A percentile compares a stretch with the other conserved stretches of the same genome.
Evolutionary conservation across 306 rosid species (phyloP).

Genomic region (Carpinus viminea): DNA sequence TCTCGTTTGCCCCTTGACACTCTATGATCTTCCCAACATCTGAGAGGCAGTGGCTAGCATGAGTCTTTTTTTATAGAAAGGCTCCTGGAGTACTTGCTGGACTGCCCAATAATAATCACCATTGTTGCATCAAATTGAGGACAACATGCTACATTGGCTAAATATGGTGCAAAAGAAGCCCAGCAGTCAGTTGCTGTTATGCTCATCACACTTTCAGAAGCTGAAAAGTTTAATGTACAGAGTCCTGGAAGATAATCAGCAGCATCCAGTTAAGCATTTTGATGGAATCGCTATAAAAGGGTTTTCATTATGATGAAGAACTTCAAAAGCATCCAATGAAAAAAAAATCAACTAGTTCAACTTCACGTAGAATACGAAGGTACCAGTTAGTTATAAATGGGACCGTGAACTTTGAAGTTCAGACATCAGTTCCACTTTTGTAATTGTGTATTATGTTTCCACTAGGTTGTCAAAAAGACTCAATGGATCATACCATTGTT

Average conservation of each 20-base stretch:
- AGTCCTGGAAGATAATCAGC: slow-evolving; percentile 47
- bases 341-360: background rate
- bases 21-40: slow-evolving; percentile 53
- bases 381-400: background rate
- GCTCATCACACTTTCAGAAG: slow-evolving; percentile 38
- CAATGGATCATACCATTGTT: background rate
- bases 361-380: background rate
- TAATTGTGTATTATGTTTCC: background rate
- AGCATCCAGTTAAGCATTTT: background rate
- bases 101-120: slow-evolving; percentile 54
- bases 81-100: slow-evolving; percentile 57
- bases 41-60: slow-evolving; percentile 61
- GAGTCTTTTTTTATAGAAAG: slow-evolving; percentile 53
- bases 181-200: slow-evolving; percentile 61
- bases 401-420: background rate
- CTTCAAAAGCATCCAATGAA: background rate
- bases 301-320: background rate
- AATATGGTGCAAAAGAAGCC: slow-evolving; percentile 67
- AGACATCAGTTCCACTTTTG: background rate
- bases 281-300: background rate
- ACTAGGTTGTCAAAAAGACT: background rate
- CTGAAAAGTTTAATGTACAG: slow-evolving; percentile 50
- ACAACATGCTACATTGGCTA: slow-evolving; percentile 70
- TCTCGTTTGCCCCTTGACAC: slow-evolving; percentile 57
- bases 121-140: slow-evolving; percentile 63